Conservation (phyloP, 2,329 filamentous ascomycete species). For the Rhexocercosporidium sp. region DNA sequence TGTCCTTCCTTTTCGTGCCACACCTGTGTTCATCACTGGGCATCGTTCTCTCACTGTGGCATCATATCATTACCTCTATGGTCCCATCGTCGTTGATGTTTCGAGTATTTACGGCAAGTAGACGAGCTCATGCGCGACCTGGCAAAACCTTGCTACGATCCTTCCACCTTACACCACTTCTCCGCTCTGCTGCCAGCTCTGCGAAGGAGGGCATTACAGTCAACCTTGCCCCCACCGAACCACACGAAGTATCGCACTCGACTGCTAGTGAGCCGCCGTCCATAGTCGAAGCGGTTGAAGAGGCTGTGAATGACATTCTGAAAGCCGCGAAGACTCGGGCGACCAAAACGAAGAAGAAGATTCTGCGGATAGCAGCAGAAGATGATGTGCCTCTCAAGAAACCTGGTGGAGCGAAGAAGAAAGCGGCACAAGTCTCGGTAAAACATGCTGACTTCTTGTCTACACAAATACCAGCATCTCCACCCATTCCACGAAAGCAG, state of each 20-base stretch:
- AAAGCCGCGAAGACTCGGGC: background rate
- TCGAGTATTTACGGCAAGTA: constrained; percentile 24
- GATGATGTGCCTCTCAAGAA: background rate
- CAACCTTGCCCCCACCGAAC: background rate
- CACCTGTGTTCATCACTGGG: background rate
- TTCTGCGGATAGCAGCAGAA: background rate
- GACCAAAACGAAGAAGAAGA: background rate
- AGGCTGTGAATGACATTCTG: background rate
- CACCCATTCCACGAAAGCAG: background rate
- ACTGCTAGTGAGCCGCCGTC: background rate
- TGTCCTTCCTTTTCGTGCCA: no score
- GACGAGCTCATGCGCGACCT: constrained; percentile 17
- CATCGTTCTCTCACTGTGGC: background rate
- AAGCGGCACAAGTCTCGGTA: background rate
- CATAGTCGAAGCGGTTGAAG: background rate
- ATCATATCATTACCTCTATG: background rate
- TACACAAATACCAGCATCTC: background rate
- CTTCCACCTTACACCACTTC: background rate
- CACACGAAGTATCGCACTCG: background rate
- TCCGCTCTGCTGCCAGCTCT: background rate
- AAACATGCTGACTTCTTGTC: no score
- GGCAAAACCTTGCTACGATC: background rate
- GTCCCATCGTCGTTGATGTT: constrained; percentile 31
- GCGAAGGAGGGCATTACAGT: background rate
- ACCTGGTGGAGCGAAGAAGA: background rate